Evolutionary conservation across 768 basidiomycete species (phyloP).

Genomic region (Hemileccinum rubropunctum): DNA sequence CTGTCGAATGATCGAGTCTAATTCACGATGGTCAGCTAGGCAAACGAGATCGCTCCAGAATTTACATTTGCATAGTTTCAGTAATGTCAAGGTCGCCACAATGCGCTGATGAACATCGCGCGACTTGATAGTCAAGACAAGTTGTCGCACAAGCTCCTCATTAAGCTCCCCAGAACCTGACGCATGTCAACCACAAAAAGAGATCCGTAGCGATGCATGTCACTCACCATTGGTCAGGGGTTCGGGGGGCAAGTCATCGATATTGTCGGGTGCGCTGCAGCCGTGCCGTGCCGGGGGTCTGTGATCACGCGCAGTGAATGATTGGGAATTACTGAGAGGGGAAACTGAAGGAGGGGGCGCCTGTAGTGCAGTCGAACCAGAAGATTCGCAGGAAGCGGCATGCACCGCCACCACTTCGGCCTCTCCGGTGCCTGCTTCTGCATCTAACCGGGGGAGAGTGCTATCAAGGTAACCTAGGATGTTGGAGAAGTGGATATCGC

Average conservation of each 20-base stretch:
- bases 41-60: neutral
- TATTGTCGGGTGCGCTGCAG: neutral
- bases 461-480: constrained; percentile 3
- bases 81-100: constrained; percentile 4
- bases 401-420: no score
- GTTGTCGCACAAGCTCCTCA: neutral
- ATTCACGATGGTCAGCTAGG: neutral
- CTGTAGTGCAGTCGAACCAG: no score
- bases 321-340: no score
- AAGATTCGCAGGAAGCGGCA: no score
- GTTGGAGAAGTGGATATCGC: neutral
- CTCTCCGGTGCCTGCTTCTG: neutral
- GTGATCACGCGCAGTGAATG: no score
- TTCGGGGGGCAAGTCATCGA: neutral
- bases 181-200: neutral
- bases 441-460: constrained; percentile 3
- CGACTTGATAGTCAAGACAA: neutral
- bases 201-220: no score
- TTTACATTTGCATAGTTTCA: constrained; percentile 11
- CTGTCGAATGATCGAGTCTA: neutral
- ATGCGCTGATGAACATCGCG: neutral
- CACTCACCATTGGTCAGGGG: neutral
- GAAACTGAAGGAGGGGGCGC: no score
- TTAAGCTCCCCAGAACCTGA: neutral
- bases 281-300: no score